Base-by-base conservation (phyloP, 371 early-diverging fungal genomes). In the Dichotomocladium elegans region DNA sequence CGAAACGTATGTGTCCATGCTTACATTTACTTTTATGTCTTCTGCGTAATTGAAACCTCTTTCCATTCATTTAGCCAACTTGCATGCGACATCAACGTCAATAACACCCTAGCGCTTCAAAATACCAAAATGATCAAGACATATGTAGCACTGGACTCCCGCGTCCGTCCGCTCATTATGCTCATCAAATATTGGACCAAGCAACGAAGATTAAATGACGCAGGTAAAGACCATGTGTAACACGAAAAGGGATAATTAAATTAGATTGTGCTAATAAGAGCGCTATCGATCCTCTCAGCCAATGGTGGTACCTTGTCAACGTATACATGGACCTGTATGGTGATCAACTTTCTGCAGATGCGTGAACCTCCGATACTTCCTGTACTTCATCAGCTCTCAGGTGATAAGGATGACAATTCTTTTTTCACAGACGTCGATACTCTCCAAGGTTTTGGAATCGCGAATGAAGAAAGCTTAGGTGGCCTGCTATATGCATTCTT, bases 301-400 rank as follows among this genome's bases (percentile, higher is more conserved):
- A 87, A 85, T 53, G 94, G 95, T 40, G 96, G 96, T 11, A 96
- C 96, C 0, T 64, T 96, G 37, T 92, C 93, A 29, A 90, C 92
- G 2, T 96, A 96, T 68, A 87, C 95, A 17, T 94, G 95, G 95
- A 91, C 90, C 15, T 90, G 89, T 61, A 87, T 95, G 81, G 82
- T 87, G 26, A 67, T 96, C 57, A 88, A 91, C 58, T 96, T 92
- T 62, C 67, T 96, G 33, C 96, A 96, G 68, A 87, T 80, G 77
- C 87, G 93, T n/a, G 51, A 81, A 12, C 94, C 94, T 27, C 90
- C 95, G 0, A 90, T 96, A 49, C 68, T 96, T 17, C 96, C 96
- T 0, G 81, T 81, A 12, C 68, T 96, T 31, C 94, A 95, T 55
- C 75, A 81, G 40, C 66, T 83, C 10, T 44, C 45, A 29, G 45